A percentile compares a stretch with the other conserved stretches of the same genome.
Evolutionary conservation across 2,329 filamentous ascomycete species (phyloP).

Genomic region (Hypomyces perniciosus): DNA sequence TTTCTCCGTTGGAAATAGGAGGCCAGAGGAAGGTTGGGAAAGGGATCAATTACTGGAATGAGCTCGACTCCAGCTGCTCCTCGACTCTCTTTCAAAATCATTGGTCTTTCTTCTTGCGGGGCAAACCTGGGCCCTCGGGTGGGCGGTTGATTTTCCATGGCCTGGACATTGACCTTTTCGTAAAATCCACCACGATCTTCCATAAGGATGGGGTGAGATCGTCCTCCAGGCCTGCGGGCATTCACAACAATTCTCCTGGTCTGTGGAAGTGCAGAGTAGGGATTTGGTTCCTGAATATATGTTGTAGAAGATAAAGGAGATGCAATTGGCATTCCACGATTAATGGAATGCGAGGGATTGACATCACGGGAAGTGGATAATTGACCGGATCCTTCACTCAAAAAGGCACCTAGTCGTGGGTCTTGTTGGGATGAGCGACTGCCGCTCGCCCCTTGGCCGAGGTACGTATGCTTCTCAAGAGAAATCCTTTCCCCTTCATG

Average conservation of each 20-base stretch:
- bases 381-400: conserved; percentile 9
- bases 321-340: conserved; percentile 1
- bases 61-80: conserved; percentile 16
- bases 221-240: conserved; percentile 25
- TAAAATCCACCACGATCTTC: conserved; percentile 34
- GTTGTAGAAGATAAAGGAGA: conserved; percentile 7
- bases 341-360: background rate
- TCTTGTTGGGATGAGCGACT: background rate
- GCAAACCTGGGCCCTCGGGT: conserved; percentile 14
- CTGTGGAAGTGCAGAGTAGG: conserved; percentile 15
- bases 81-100: conserved; percentile 15
- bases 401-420: background rate
- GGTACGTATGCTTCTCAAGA: conserved; percentile 16
- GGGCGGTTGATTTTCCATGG: conserved; percentile 10
- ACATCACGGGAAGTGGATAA: conserved; percentile 3
- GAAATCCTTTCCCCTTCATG: conserved; percentile 15
- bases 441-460: conserved; percentile 5
- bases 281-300: conserved; percentile 15
- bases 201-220: conserved; percentile 32
- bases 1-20: conserved; percentile 1
- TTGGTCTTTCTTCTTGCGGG: conserved; percentile 18
- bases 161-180: conserved; percentile 25
- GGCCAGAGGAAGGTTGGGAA: conserved; percentile 6
- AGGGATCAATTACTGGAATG: conserved; percentile 15
- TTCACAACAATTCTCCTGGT: conserved; percentile 26